A percentile compares a stretch with the other conserved stretches of the same genome.
These are phyloP conservation scores for Gossypium raimondii DNA, from an alignment of 345 rosid genomes.

Conservation along the genomic window DNA sequence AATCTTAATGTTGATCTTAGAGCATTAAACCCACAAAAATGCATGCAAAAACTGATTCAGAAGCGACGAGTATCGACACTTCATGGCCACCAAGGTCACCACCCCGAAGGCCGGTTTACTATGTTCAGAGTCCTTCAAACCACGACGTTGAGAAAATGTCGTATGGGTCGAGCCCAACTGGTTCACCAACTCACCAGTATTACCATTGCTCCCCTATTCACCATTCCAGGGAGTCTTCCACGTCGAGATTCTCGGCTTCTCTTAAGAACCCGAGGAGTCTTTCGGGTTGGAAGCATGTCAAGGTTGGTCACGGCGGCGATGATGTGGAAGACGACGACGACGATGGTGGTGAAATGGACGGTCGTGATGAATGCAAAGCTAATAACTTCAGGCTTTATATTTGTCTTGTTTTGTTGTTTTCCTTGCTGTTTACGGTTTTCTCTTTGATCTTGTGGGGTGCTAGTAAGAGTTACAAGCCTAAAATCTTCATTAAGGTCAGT, in stretches of 20 bases:
- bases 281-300: conserved; percentile 54
- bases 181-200: conserved; percentile 70
- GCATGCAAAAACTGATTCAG: conserved; percentile 94
- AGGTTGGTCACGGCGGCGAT: conserved; percentile 28
- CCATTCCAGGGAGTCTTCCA: conserved; percentile 95
- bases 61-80: conserved; percentile 70
- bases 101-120: conserved; percentile 68
- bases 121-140: conserved; percentile 94
- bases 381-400: conserved; percentile 52
- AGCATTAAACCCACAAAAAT: conserved; percentile 21
- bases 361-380: conserved; percentile 17
- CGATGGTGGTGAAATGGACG: conserved; percentile 27
- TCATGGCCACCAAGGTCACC: conserved; percentile 65
- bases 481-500: conserved; percentile 61
- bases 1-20: neutral
- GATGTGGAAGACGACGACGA: conserved; percentile 26
- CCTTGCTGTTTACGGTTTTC: conserved; percentile 54
- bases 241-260: conserved; percentile 77
- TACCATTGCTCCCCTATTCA: conserved; percentile 89
- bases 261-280: conserved; percentile 49
- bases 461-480: conserved; percentile 68
- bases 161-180: conserved; percentile 74
- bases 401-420: conserved; percentile 46
- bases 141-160: conserved; percentile 95
- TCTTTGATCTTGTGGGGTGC: conserved; percentile 80